These are phyloP conservation scores for Heracleum sosnowskyi DNA, from an alignment of 129 eudicot species.

Conservation along the genomic window DNA sequence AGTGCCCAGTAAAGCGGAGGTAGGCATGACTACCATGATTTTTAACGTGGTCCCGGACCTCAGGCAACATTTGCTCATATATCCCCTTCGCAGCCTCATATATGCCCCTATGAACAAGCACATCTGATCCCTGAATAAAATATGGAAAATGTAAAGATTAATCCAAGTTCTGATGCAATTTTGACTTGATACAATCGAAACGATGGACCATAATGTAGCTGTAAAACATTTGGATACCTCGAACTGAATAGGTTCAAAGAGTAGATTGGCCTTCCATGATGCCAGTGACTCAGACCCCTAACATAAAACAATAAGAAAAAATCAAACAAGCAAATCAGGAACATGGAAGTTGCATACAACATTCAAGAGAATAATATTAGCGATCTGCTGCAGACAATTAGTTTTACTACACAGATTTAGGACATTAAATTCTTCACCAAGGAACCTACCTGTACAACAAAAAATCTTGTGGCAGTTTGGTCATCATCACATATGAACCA, in stretches of 20 bases:
- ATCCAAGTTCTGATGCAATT: background rate
- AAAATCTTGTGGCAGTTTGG: constrained; percentile 57
- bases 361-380: background rate
- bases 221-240: constrained; percentile 39
- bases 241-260: constrained; percentile 80
- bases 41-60: constrained; percentile 50
- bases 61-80: constrained; percentile 87
- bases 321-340: background rate
- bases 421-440: background rate
- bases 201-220: background rate
- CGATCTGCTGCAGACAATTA: background rate
- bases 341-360: background rate
- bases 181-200: background rate
- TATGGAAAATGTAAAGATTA: background rate
- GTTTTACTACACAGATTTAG: background rate
- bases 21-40: constrained; percentile 50
- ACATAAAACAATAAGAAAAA: background rate
- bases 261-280: constrained; percentile 96
- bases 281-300: constrained; percentile 94
- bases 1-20: constrained; percentile 94
- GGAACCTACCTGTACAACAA: constrained; percentile 65
- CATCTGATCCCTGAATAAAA: constrained; percentile 49
- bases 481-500: constrained; percentile 94
- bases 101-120: constrained; percentile 91
- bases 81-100: constrained; percentile 97